Evolutionary conservation across 139 green algal species (phyloP).

Genomic region (Auxenochlorella pyrenoidosa): DNA sequence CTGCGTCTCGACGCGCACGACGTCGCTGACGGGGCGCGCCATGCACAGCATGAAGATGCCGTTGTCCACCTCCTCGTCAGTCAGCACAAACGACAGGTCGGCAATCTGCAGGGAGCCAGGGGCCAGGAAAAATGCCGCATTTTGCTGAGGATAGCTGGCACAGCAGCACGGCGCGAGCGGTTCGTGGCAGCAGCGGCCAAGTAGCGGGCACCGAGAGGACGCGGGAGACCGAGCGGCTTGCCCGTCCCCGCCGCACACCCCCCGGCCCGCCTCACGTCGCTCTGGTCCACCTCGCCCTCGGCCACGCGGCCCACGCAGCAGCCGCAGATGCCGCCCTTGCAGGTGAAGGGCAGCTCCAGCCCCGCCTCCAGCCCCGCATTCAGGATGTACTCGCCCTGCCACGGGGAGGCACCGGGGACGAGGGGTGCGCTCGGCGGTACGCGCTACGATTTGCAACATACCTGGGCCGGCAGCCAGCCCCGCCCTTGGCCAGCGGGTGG

Average conservation of each 20-base stretch:
- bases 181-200: background rate
- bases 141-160: no score
- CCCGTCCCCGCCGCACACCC: no score
- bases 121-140: background rate
- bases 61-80: slow-evolving; percentile 81
- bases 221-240: no score
- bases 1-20: slow-evolving; percentile 75
- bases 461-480: no score
- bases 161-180: background rate
- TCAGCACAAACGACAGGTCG: slow-evolving; percentile 89
- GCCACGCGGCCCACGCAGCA: slow-evolving; percentile 85
- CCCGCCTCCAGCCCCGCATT: slow-evolving; percentile 84
- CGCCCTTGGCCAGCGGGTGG: no score
- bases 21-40: slow-evolving; percentile 77
- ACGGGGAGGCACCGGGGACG: background rate
- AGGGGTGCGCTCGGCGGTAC: no score
- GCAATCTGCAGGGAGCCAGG: slow-evolving; percentile 60
- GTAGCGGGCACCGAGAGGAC: no score
- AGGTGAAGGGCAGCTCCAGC: slow-evolving; percentile 93
- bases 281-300: slow-evolving; percentile 78
- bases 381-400: slow-evolving; percentile 82
- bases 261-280: slow-evolving; percentile 63
- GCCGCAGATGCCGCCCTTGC: slow-evolving; percentile 78
- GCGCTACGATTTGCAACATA: no score
- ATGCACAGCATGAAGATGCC: slow-evolving; percentile 94